Base-by-base conservation (phyloP, 495 filamentous ascomycete species). In the Aspergillus carlsbadensis region DNA sequence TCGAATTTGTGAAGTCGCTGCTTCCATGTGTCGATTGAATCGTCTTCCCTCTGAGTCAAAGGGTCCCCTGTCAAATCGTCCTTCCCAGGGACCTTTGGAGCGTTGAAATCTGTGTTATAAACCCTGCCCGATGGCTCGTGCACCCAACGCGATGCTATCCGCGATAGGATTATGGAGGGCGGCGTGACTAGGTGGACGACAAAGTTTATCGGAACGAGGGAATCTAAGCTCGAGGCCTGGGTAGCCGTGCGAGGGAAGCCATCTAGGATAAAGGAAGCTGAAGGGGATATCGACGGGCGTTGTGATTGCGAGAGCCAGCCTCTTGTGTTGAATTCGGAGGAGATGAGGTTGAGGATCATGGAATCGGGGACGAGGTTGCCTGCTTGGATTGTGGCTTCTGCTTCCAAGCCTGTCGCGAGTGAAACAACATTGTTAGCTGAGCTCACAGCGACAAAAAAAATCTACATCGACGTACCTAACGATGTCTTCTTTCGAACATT, bases 41-140 rank as follows among this genome's bases (percentile, higher is more conserved):
- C 94, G 64, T 98, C 94, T 14, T 83, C 74, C 56, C 94, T 78
- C 60, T 93, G 86, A 29, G 88, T 89, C 57, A 98, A 75, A 21
- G 81, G 74, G 69, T 98, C 94, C 18, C 95, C 94, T 0, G 95
- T 98, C 49, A 96, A 68, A 67, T 98, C 94, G 71, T 98, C 94
- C 65, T 79, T 81, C 18, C 95, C 93, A 0, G 82, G 70, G 8
- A 91, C 84, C 60, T 86, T 87, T 3, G 94, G 95, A 6, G 85
- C 74, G 63, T 98, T 90, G 80, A 96, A 98, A 3, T 86, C 87
- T 0, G 88, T 93, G 65, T 98, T 98, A 76, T 98, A 98, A 3
- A 96, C 84, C 13, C 94, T 80, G 3, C 94, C 94, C 2, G 90
- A 94, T 0, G 93, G 87, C 63, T 89, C 90, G 69, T 98, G 94